Conservation (phyloP, 345 rosid genomes). For the Balakata baccata region DNA sequence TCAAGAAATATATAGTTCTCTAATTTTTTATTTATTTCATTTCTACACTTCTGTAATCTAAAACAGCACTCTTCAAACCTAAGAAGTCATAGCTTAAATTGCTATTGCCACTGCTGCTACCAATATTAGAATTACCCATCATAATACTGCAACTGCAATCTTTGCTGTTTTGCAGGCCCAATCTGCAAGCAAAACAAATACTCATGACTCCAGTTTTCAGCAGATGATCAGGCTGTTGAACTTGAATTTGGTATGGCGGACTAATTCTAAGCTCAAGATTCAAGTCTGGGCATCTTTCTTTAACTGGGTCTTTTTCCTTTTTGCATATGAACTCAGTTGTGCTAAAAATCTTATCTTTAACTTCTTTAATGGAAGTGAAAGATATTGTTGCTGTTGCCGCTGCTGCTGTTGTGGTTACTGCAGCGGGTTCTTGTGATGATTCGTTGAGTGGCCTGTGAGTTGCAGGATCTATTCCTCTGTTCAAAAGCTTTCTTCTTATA, state of each 20-base stretch:
- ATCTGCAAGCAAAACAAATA: conserved; percentile 48
- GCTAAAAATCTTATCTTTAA: no score
- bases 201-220: conserved; percentile 19
- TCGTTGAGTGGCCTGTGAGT: conserved; percentile 65
- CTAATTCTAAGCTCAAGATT: conserved; percentile 86
- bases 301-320: background rate
- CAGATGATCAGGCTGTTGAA: conserved; percentile 19
- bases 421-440: conserved; percentile 14
- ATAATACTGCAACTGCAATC: conserved; percentile 44
- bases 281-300: conserved; percentile 63
- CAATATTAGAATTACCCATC: conserved; percentile 15
- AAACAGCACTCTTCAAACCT: conserved; percentile 62
- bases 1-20: no score
- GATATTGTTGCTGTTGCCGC: conserved; percentile 33
- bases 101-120: conserved; percentile 27
- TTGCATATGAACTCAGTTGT: no score
- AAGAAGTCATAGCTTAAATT: conserved; percentile 63
- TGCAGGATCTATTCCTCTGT: conserved; percentile 71
- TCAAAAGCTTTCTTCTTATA: conserved; percentile 72
- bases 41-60: conserved; percentile 64
- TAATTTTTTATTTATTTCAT: conserved; percentile 41
- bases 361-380: conserved; percentile 28
- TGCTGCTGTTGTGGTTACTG: conserved; percentile 5
- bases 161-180: conserved; percentile 53
- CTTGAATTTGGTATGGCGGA: conserved; percentile 49